A percentile compares a stretch with the other conserved stretches of the same genome.
These are phyloP conservation scores for Boletus sensibilis DNA, from an alignment of 768 basidiomycete species.

Conservation along the genomic window DNA sequence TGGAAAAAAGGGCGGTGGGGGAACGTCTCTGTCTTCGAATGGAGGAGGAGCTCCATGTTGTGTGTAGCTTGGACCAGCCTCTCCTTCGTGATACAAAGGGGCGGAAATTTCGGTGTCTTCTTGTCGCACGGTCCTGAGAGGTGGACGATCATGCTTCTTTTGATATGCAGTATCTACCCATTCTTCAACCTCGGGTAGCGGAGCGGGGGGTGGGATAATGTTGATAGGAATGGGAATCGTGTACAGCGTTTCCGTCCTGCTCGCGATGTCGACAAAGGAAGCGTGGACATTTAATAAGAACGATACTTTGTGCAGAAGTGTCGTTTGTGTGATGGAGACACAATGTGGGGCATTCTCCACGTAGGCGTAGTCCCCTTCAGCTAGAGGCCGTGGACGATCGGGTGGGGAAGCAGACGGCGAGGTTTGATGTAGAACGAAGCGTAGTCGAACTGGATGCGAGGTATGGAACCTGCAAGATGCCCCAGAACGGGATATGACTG, in stretches of 20 bases:
- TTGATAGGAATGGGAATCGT: slow-evolving; percentile 66
- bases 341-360: slow-evolving; percentile 63
- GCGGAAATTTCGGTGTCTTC: slow-evolving; percentile 63
- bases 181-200: slow-evolving; percentile 75
- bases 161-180: slow-evolving; percentile 73
- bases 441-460: slow-evolving; percentile 65
- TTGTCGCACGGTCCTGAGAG: slow-evolving; percentile 62
- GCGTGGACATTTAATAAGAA: slow-evolving; percentile 73
- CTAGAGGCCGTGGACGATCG: slow-evolving; percentile 44
- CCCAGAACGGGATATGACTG: slow-evolving; percentile 78
- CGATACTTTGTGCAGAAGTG: slow-evolving; percentile 78
- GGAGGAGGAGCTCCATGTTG: slow-evolving; percentile 70
- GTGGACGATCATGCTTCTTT: slow-evolving; percentile 87
- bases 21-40: slow-evolving; percentile 80
- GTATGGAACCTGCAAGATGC: slow-evolving; percentile 91
- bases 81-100: slow-evolving; percentile 67
- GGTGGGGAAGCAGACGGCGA: slow-evolving; percentile 49
- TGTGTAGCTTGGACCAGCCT: slow-evolving; percentile 75
- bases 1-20: slow-evolving; percentile 63
- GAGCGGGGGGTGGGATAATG: slow-evolving; percentile 72
- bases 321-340: slow-evolving; percentile 74
- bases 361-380: slow-evolving; percentile 43
- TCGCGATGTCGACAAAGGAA: slow-evolving; percentile 74
- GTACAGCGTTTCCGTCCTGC: slow-evolving; percentile 63
- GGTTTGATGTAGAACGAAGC: slow-evolving; percentile 76